Base-by-base conservation (phyloP, 495 filamentous ascomycete species). In the Aspergillus heteromorphus region DNA sequence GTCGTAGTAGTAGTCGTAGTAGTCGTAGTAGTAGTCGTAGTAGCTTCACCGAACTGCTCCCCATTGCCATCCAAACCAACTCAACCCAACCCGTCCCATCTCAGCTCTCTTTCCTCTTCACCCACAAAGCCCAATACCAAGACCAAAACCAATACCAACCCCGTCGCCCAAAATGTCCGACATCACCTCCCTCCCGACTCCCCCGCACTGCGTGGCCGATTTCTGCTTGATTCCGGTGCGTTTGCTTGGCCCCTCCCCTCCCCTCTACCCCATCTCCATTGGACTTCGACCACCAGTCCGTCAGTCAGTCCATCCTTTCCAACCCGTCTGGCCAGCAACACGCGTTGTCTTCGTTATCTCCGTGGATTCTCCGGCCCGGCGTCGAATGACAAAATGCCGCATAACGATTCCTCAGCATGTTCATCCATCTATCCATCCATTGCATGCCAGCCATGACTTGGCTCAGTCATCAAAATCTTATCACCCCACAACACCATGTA, bases 211-310 rank as follows among this genome's bases (percentile, higher is more conserved):
- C 70, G 79, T 83, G 25, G 89, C 83, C 3, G 90, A 95, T 64
- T 92, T 93, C 63, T 93, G 89, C 67, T 71, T 93, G 47, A 82
- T 93, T 58, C 90, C 90, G 0, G 87, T 91, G 67, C 48, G 79
- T 73, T 38, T 14, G 11, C 11, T 38, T 38, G 1, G 14, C 30
- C 11, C 30, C 17, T 40, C 5, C 23, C 1, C 20, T 18, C 54
- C 48, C 49, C 20, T 17, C 16, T 17, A 40, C 9, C 30, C 30
- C 7, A 34, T 40, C 6, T 51, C 17, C 41, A 45, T 42, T 21
- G 34, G n/a, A 14, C n/a, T 20, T 17, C 13, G 11, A 38, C 21
- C 13, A 17, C 10, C 14, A 1, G 4, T n/a, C n/a, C n/a, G n/a
- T n/a, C n/a, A n/a, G n/a, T n/a, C n/a, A n/a, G n/a, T n/a, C n/a